Percentiles rank a stretch among this genome's conserved stretches.
Evolutionary conservation across 2,329 filamentous ascomycete genomes (phyloP).

Genomic region (Xylariomycetidae sp.): DNA sequence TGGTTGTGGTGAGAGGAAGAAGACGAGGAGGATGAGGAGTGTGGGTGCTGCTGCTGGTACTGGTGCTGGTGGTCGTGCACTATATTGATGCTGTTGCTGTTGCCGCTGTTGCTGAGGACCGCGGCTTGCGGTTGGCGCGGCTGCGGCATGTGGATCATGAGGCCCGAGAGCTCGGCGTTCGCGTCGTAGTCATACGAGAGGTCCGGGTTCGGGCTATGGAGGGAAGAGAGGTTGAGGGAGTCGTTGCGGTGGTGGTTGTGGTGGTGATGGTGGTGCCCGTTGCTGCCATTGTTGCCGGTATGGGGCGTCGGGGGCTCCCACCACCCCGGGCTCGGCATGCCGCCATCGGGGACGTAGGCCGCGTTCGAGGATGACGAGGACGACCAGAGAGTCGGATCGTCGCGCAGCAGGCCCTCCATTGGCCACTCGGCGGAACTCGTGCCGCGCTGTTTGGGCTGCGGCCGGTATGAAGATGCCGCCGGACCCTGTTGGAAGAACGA

Average conservation of each 20-base stretch:
- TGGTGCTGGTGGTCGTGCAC: conserved; percentile 3
- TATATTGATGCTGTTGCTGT: conserved; percentile 4
- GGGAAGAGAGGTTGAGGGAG: conserved; percentile 1
- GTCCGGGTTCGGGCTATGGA: conserved; percentile 5
- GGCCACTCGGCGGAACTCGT: conserved; percentile 29
- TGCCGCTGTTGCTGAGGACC: conserved; percentile 30
- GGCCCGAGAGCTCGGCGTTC: conserved; percentile 31
- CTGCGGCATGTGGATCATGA: conserved; percentile 53
- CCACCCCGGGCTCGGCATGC: conserved; percentile 17
- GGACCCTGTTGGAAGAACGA: conserved; percentile 13
- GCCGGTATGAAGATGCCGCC: conserved; percentile 1
- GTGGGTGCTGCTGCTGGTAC: conserved; percentile 3
- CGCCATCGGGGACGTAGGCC: conserved; percentile 13
- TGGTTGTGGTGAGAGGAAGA: background rate
- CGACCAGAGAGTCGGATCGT: conserved; percentile 14
- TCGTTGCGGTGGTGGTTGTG: background rate
- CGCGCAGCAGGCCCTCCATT: conserved; percentile 23
- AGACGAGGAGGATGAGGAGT: conserved; percentile 2
- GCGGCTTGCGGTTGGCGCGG: conserved; percentile 33
- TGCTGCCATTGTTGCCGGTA: conserved; percentile 2
- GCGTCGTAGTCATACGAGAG: conserved; percentile 25
- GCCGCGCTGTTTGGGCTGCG: conserved; percentile 13
- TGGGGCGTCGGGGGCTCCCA: conserved; percentile 17
- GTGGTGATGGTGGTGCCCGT: conserved; percentile 2
- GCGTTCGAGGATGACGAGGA: conserved; percentile 9